Evolutionary conservation across 345 rosid genomes (phyloP).

Genomic region (Corymbia maculata): DNA sequence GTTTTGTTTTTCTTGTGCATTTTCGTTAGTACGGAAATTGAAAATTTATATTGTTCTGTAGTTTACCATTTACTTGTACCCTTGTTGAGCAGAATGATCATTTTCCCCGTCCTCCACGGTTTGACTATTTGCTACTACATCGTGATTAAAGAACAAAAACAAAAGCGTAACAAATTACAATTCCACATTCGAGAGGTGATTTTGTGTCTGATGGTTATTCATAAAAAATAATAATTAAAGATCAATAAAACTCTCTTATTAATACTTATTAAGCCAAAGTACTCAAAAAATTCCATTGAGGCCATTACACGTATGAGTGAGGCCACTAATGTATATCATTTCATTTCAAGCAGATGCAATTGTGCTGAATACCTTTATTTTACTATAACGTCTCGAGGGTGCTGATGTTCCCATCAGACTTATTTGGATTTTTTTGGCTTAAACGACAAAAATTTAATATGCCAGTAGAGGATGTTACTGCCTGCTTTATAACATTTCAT

Average conservation of each 20-base stretch:
- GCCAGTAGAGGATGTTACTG: background rate
- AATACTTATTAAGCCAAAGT: background rate
- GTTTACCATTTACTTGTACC: background rate
- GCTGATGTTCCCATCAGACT: background rate
- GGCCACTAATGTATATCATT: background rate
- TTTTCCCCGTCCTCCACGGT: no score
- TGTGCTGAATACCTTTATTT: background rate
- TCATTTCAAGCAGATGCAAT: background rate
- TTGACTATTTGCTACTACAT: no score
- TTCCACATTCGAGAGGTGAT: no score
- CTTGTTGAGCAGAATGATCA: background rate
- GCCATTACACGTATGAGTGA: no score
- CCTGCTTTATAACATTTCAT: background rate
- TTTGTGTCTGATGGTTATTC: no score
- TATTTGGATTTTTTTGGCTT: background rate
- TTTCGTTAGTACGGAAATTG: no score
- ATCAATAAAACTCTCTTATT: background rate
- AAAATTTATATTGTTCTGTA: background rate
- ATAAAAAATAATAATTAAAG: no score
- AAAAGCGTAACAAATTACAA: no score
- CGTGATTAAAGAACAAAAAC: background rate
- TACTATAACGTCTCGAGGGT: background rate
- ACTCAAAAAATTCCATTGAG: no score
- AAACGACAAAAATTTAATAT: no score
- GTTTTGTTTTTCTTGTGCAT: background rate